Percentiles rank a stretch among this genome's conserved stretches.
Evolutionary conservation across 1,284 basidiomycete genomes (phyloP).

Genomic region (Agroathelia rolfsii): DNA sequence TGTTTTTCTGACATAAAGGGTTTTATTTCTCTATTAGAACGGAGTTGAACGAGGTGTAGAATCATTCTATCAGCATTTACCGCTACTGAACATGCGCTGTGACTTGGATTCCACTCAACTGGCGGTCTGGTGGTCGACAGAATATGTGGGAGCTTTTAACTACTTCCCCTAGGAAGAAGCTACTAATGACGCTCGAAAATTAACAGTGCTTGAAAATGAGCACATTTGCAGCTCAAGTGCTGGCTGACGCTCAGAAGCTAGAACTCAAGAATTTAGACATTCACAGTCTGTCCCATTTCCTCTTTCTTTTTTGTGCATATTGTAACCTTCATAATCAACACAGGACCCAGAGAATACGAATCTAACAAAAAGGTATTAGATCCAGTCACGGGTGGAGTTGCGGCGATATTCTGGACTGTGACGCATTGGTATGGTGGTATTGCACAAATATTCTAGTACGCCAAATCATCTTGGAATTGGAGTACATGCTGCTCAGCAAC

Average conservation of each 20-base stretch:
- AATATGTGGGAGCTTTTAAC: slow-evolving; percentile 25
- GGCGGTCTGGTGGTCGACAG: slow-evolving; percentile 52
- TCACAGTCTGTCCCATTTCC: slow-evolving; percentile 33
- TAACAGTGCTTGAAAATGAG: slow-evolving; percentile 40
- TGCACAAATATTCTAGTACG: slow-evolving; percentile 36
- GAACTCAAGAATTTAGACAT: slow-evolving; percentile 33
- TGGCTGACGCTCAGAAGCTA: slow-evolving; percentile 35
- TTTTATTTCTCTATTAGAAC: slow-evolving; percentile 29
- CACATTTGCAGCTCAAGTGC: slow-evolving; percentile 39
- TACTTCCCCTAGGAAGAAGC: neutral
- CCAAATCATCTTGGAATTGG: too few relatives aligned
- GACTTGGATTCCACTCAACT: slow-evolving; percentile 39
- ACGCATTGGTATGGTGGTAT: slow-evolving; percentile 36
- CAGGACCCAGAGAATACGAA: slow-evolving; percentile 47
- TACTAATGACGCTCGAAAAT: neutral
- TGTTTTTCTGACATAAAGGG: neutral
- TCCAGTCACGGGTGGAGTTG: slow-evolving; percentile 34
- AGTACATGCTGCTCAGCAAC: neutral
- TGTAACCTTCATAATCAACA: slow-evolving; percentile 1
- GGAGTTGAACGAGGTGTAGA: slow-evolving; percentile 40
- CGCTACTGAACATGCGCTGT: slow-evolving; percentile 53
- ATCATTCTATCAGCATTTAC: slow-evolving; percentile 53
- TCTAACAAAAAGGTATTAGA: slow-evolving; percentile 28
- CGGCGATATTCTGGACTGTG: slow-evolving; percentile 40
- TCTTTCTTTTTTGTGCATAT: neutral